A percentile compares a stretch with the other conserved stretches of the same genome.
Evolutionary conservation across 495 filamentous ascomycete genomes (phyloP).

Genomic region (Aspergillus egyptiacus): DNA sequence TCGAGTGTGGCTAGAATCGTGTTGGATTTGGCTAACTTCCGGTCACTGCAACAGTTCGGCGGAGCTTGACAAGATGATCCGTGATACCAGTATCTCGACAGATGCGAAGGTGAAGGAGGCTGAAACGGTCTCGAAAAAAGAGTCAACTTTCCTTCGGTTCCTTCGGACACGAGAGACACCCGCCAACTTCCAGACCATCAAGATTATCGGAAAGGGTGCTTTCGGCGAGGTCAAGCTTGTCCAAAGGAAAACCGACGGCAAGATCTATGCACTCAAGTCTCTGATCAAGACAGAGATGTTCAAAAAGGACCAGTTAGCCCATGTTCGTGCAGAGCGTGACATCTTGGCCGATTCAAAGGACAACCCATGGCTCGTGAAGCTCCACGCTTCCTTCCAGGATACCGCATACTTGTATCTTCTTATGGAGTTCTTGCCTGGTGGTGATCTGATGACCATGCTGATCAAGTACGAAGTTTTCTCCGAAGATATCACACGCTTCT

Average conservation of each 20-base stretch:
- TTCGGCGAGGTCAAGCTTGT: conserved; percentile 98
- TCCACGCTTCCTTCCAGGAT: conserved; percentile 97
- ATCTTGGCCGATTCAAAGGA: conserved; percentile 93
- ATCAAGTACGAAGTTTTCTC: conserved; percentile 99
- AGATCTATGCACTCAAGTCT: conserved; percentile 97
- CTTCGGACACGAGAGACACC: conserved; percentile 86
- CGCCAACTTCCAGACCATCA: conserved; percentile 88
- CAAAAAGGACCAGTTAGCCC: conserved; percentile 98
- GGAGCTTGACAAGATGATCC: conserved; percentile 79
- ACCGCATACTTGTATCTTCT: conserved; percentile 93
- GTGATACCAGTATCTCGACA: conserved; percentile 64
- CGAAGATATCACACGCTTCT: conserved; percentile 97
- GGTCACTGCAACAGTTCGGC: conserved; percentile 57
- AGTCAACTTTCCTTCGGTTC: conserved; percentile 89
- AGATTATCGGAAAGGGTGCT: conserved; percentile 97
- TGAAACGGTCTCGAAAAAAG: conserved; percentile 70
- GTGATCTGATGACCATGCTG: conserved; percentile 99
- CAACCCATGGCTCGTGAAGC: conserved; percentile 97
- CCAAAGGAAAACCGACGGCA: conserved; percentile 90
- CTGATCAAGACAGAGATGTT: conserved; percentile 99
- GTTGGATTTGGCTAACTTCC: background rate
- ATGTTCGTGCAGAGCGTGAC: conserved; percentile 95
- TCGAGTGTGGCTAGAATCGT: background rate
- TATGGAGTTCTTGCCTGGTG: conserved; percentile 98
- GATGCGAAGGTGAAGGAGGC: conserved; percentile 72